Base-by-base conservation (phyloP, 176 grass and related monocot genomes). In the Tillandsia fasciculata region DNA sequence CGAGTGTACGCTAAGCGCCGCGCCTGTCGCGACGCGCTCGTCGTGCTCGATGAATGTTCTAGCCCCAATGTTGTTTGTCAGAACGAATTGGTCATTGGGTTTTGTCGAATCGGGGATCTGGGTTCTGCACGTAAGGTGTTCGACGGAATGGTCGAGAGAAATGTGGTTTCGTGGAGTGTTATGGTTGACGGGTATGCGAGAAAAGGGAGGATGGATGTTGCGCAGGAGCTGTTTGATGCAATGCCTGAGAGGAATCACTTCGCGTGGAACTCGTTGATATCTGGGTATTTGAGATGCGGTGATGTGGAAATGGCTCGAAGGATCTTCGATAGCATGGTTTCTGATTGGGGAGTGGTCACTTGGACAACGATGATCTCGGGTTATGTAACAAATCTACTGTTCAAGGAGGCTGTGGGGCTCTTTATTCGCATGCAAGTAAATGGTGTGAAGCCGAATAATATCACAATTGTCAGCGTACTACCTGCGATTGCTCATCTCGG, bases 111-210 rank as follows among this genome's bases (percentile, higher is more conserved):
- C 3, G 73, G 73, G 10, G 50, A 75, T 48, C 20, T 75, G 73
- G 26, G 26, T n/a, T 22, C 26, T 22, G 73, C 73, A 20, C 26
- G 63, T 15, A 48, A 42, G 64, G 1, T 75, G 14, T 75, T 75
- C n/a, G 73, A 67, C 9, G 14, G 13, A 52, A 75, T 75, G 73
- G 23, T 2, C 1, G 73, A 66, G 3, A 67, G 64, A 66, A 75
- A 75, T 66, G 73, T 75, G 3, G 73, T 75, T 54, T 75, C 73
- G 47, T 75, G 73, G 73, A 75, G 73, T 50, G 26, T 67, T 48
- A 54, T 75, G 63, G 49, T 75, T 1, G 73, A 75, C 53, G 73
- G 73, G 10, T 75, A 75, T 52, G 73, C 64, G 3, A 66, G 64
- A 15, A 65, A 66, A 18, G 73, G 73, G 14, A 13, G 10, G 14